Percentiles rank a stretch among this genome's conserved stretches.
Evolutionary conservation across 768 basidiomycete genomes (phyloP).

Genomic region (Collybia sordida): DNA sequence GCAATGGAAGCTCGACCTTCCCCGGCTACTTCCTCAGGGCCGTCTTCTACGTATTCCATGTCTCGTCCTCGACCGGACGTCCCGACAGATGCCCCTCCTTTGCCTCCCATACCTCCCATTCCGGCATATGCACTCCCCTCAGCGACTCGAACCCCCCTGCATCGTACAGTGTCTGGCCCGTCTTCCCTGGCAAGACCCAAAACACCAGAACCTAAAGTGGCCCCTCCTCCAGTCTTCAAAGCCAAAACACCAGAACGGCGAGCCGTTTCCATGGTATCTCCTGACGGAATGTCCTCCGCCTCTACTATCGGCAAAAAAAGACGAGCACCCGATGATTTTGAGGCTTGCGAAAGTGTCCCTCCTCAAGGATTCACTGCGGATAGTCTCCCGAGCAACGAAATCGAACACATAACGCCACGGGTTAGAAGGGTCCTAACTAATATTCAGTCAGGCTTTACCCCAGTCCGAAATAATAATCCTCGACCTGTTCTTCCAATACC

Average conservation of each 20-base stretch:
- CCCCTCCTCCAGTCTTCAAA: slow-evolving; percentile 44
- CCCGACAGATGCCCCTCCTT: slow-evolving; percentile 18
- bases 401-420: slow-evolving; percentile 53
- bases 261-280: slow-evolving; percentile 18
- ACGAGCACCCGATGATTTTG: slow-evolving; percentile 76
- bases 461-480: slow-evolving; percentile 50
- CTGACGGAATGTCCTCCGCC: slow-evolving; percentile 28
- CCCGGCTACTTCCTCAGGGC: slow-evolving; percentile 11
- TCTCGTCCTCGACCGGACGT: slow-evolving; percentile 30
- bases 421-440: slow-evolving; percentile 57
- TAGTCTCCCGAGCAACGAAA: slow-evolving; percentile 40
- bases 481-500: slow-evolving; percentile 40
- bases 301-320: slow-evolving; percentile 67
- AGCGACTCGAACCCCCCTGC: slow-evolving; percentile 20
- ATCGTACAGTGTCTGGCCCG: slow-evolving; percentile 42
- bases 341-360: slow-evolving; percentile 52
- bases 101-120: slow-evolving; percentile 15
- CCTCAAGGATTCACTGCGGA: slow-evolving; percentile 66
- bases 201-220: slow-evolving; percentile 50
- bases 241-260: slow-evolving; percentile 50
- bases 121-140: slow-evolving; percentile 15
- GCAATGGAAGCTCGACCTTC: slow-evolving; percentile 10
- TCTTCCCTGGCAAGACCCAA: slow-evolving; percentile 44
- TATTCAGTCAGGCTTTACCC: slow-evolving; percentile 71
- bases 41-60: slow-evolving; percentile 7